Percentiles rank a stretch among this genome's conserved stretches.
Evolutionary conservation across 192 early-diverging fungal species (phyloP).

Genomic region (Mortierella claussenii): DNA sequence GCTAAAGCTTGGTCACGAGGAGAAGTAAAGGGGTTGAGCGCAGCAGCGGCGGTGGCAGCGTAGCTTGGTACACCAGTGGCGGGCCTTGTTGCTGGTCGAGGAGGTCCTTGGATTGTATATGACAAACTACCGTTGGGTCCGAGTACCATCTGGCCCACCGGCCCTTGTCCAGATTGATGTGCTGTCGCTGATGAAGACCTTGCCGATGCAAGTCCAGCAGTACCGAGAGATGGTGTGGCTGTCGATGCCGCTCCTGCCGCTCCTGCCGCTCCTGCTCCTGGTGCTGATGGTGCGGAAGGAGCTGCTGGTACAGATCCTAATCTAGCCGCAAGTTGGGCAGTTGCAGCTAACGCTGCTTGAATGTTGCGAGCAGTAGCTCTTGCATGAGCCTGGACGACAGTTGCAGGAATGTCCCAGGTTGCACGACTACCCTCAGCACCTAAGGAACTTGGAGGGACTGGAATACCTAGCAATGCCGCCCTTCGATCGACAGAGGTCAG

Average conservation of each 20-base stretch:
- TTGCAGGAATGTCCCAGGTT: too few relatives aligned
- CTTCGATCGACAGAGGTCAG: too few relatives aligned
- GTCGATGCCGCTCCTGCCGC: not conserved
- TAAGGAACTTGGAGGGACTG: too few relatives aligned
- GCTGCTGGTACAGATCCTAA: not conserved
- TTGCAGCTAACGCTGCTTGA: constrained; percentile 1
- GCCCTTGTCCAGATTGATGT: constrained; percentile 7
- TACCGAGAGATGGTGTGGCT: not conserved
- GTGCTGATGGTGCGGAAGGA: not conserved
- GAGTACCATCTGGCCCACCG: constrained; percentile 24
- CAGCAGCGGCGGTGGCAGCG: constrained; percentile 10
- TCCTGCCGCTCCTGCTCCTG: constrained; percentile 1
- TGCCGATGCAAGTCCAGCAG: not conserved
- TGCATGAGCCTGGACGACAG: constrained; percentile 43
- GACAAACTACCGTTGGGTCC: constrained; percentile 33
- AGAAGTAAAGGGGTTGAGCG: constrained; percentile 10
- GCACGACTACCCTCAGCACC: too few relatives aligned
- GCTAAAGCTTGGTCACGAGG: not conserved
- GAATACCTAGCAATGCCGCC: too few relatives aligned
- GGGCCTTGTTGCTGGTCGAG: not conserved
- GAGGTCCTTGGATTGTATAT: constrained; percentile 11
- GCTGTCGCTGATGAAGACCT: not conserved
- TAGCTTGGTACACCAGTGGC: constrained; percentile 1
- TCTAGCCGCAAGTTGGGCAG: not conserved
- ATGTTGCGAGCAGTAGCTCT: constrained; percentile 23